These are phyloP conservation scores for Grosmannia clavigera DNA, from an alignment of 2,329 filamentous ascomycete species.

Conservation along the genomic window DNA sequence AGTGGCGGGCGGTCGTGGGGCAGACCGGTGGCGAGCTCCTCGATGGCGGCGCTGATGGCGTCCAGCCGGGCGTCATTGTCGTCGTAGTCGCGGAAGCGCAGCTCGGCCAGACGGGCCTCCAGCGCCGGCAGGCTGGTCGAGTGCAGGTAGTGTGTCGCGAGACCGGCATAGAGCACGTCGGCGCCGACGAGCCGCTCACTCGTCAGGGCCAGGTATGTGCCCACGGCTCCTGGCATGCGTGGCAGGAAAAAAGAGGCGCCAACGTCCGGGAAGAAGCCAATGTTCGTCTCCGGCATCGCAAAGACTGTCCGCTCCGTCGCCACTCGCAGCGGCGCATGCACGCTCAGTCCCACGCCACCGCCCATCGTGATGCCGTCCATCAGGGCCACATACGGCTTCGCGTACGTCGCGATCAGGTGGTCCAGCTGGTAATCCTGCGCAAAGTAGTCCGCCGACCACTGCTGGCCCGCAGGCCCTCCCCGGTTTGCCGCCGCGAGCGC, in stretches of 20 bases:
- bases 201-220: conserved; percentile 88
- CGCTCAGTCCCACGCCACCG: conserved; percentile 83
- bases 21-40: conserved; percentile 80
- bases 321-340: conserved; percentile 92
- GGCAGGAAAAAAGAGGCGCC: conserved; percentile 94
- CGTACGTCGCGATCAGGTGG: conserved; percentile 86
- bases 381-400: conserved; percentile 85
- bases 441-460: conserved; percentile 74
- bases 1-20: conserved; percentile 60
- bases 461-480: conserved; percentile 54
- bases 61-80: conserved; percentile 47
- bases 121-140: conserved; percentile 73
- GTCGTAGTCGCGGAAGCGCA: conserved; percentile 75
- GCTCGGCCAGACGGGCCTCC: conserved; percentile 75
- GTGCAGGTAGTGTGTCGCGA: conserved; percentile 94
- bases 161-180: conserved; percentile 78
- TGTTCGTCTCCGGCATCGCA: conserved; percentile 96
- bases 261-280: conserved; percentile 97
- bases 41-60: conserved; percentile 75
- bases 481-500: conserved; percentile 64
- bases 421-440: conserved; percentile 91
- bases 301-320: conserved; percentile 93
- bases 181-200: conserved; percentile 71
- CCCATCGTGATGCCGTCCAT: conserved; percentile 99
- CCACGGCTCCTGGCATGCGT: conserved; percentile 71